Conservation (phyloP, 1,284 basidiomycete genomes). For the Erythrobasidium hasegawianum region DNA sequence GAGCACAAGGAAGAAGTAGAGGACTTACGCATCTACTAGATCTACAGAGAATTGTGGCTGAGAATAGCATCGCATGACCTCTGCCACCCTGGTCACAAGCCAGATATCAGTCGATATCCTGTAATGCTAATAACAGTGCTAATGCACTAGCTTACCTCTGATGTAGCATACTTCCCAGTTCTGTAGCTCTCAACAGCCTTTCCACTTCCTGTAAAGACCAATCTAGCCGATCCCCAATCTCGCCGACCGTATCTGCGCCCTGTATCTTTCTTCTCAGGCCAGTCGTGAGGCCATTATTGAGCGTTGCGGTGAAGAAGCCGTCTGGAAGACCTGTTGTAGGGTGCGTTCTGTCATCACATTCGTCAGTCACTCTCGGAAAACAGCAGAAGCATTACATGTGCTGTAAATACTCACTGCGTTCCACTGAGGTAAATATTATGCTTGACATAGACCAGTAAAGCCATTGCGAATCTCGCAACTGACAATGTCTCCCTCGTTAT, state of each 20-base stretch:
- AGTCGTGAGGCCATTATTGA: slow-evolving; percentile 18
- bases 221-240: slow-evolving; percentile 22
- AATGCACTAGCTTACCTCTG: slow-evolving; percentile 2
- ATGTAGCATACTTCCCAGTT: slow-evolving; percentile 18
- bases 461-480: slow-evolving; percentile 24
- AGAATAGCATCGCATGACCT: slow-evolving; percentile 23
- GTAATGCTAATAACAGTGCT: background rate
- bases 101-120: background rate
- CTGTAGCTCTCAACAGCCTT: slow-evolving; percentile 4
- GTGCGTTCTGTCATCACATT: slow-evolving; percentile 27
- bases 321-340: slow-evolving; percentile 27
- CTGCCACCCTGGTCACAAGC: slow-evolving; percentile 10
- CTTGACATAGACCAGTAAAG: slow-evolving; percentile 14
- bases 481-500: slow-evolving; percentile 18
- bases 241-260: slow-evolving; percentile 10
- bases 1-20: too few species aligned
- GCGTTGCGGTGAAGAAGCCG: slow-evolving; percentile 28
- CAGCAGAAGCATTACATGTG: background rate
- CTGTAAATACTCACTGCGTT: slow-evolving; percentile 12
- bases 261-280: slow-evolving; percentile 7
- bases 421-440: slow-evolving; percentile 23
- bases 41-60: slow-evolving; percentile 30
- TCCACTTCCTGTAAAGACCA: slow-evolving; percentile 18
- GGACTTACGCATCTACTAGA: slow-evolving; percentile 17
- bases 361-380: too few species aligned